Conservation (phyloP, 1,284 basidiomycete genomes). For the Moesziomyces antarcticus region DNA sequence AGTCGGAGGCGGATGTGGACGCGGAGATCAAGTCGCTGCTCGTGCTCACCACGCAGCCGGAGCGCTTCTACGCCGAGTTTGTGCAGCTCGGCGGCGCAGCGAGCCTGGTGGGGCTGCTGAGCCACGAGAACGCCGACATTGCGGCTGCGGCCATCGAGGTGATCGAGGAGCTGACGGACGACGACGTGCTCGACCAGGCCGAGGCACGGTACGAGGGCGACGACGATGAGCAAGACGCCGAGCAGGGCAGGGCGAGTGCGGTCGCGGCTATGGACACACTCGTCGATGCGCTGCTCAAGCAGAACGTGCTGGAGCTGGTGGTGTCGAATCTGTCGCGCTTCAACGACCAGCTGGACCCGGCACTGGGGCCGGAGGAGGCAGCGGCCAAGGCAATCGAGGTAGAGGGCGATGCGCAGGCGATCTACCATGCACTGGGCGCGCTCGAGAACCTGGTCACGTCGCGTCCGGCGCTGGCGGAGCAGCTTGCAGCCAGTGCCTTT, state of each 20-base stretch:
- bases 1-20: constrained; percentile 95
- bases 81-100: constrained; percentile 79
- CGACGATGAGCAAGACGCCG: constrained; percentile 71
- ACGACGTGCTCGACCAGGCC: constrained; percentile 85
- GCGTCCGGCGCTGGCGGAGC: constrained; percentile 76
- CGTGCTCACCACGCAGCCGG: constrained; percentile 87
- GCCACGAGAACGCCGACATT: constrained; percentile 67
- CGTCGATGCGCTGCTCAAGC: constrained; percentile 72
- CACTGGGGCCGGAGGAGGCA: constrained; percentile 10
- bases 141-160: constrained; percentile 54
- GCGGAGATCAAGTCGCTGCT: constrained; percentile 81
- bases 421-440: constrained; percentile 72
- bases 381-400: constrained; percentile 23
- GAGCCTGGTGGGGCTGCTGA: constrained; percentile 81
- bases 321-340: constrained; percentile 80
- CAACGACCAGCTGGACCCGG: constrained; percentile 32
- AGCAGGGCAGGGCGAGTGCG: constrained; percentile 2
- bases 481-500: constrained; percentile 79
- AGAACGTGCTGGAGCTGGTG: constrained; percentile 85
- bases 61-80: constrained; percentile 87
- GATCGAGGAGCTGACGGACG: constrained; percentile 93
- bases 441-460: constrained; percentile 93
- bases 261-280: constrained; percentile 27
- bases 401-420: constrained; percentile 54
- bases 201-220: constrained; percentile 73